Evolutionary conservation across 225 moss, liverwort and hornwort species (phyloP).

Genomic region (Climacium dendroides): DNA sequence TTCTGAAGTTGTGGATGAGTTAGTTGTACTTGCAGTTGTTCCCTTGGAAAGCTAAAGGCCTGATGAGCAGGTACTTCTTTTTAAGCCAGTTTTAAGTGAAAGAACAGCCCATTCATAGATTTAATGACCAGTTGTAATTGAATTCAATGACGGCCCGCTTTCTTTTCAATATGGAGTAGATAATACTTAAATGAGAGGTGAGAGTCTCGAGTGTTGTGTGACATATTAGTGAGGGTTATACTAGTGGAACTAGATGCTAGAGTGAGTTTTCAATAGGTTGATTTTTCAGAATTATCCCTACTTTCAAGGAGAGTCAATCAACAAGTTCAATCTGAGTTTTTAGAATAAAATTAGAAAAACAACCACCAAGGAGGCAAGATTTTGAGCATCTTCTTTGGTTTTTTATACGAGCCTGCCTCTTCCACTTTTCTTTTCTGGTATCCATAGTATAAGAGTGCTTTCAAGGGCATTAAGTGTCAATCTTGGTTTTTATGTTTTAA

Average conservation of each 20-base stretch:
- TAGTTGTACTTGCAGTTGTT: not conserved
- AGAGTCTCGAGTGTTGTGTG: not conserved
- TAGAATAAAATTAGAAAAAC: too few relatives aligned
- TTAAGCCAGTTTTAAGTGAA: not conserved
- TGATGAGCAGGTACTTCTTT: not conserved
- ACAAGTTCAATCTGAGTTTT: not conserved
- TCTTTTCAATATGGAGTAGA: not conserved
- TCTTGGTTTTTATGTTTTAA: not conserved
- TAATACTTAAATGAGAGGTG: not conserved
- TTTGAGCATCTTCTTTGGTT: not conserved
- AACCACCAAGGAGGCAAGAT: not conserved
- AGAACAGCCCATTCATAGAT: not conserved
- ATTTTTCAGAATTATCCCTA: not conserved
- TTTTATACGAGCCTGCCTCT: not conserved
- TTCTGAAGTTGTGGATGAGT: slow-evolving; percentile 87
- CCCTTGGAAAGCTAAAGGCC: not conserved
- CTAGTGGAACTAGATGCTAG: not conserved
- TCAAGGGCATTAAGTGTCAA: not conserved
- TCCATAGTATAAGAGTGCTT: too few relatives aligned
- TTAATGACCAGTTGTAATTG: not conserved
- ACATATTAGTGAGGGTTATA: not conserved
- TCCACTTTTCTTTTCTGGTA: not conserved
- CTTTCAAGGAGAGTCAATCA: not conserved
- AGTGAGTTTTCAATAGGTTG: not conserved
- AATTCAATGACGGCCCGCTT: not conserved